Percentiles rank a stretch among this genome's conserved stretches.
phyloP scores from a whole-genome alignment of 192 early-diverging fungal species.

The Jimgerdemannia lactiflua region DNA sequence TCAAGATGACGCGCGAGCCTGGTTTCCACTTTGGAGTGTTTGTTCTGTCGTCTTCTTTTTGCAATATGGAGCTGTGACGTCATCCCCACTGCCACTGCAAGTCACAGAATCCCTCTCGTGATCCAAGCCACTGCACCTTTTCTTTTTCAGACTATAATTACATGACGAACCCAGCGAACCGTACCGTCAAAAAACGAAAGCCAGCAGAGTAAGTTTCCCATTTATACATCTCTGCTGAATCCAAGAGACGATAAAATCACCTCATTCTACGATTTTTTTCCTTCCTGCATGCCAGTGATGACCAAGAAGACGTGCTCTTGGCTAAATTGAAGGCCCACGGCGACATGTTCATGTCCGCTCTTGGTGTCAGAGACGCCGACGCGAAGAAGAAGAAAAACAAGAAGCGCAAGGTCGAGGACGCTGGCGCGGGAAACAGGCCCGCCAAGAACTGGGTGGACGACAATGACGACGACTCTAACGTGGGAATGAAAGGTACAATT shows the following conservation, averaged over 20 bases:
- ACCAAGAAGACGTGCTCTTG: neutral
- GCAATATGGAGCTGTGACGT: too few relatives aligned
- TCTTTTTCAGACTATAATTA: neutral
- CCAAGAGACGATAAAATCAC: neutral
- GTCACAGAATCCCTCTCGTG: neutral
- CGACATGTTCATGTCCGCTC: neutral
- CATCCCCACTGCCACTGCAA: too few relatives aligned
- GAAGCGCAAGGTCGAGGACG: neutral
- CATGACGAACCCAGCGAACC: neutral
- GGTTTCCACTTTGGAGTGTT: too few relatives aligned
- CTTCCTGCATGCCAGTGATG: neutral
- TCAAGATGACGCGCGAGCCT: too few relatives aligned
- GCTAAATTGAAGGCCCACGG: neutral
- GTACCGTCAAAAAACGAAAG: neutral
- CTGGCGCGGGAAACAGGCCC: neutral
- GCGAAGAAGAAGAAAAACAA: neutral
- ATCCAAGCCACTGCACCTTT: neutral
- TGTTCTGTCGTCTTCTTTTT: too few relatives aligned
- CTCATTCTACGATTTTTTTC: neutral
- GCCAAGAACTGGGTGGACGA: neutral
- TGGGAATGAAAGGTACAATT: neutral
- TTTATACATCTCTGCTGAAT: neutral
- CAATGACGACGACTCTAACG: neutral
- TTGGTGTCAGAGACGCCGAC: neutral
- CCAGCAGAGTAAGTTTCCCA: neutral